Conservation (phyloP, 1,284 basidiomycete genomes). For the Leccinum fallax region DNA sequence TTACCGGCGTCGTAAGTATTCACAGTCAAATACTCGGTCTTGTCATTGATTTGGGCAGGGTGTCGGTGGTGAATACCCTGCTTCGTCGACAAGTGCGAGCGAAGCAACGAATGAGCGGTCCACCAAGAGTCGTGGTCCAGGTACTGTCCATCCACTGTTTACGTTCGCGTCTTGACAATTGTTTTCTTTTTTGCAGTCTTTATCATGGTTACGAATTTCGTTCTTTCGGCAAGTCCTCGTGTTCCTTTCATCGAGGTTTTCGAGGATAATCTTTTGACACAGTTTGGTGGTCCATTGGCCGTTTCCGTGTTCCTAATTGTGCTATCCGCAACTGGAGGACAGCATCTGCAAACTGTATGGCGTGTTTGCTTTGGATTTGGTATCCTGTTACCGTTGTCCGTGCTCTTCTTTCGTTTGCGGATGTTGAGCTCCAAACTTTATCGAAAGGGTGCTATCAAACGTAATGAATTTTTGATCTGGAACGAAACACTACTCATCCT, state of each 20-base stretch:
- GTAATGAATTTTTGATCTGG: constrained; percentile 31
- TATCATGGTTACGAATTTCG: constrained; percentile 77
- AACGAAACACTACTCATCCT: constrained; percentile 8
- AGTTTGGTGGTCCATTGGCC: constrained; percentile 73
- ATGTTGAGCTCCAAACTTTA: constrained; percentile 74
- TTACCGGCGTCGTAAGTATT: constrained; percentile 64
- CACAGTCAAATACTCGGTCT: background rate
- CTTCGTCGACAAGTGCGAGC: constrained; percentile 65
- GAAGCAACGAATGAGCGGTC: constrained; percentile 78
- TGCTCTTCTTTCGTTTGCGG: constrained; percentile 71
- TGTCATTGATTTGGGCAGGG: constrained; percentile 43
- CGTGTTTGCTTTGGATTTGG: constrained; percentile 76
- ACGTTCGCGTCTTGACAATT: constrained; percentile 1
- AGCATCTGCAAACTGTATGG: constrained; percentile 74
- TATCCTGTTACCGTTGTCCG: constrained; percentile 65
- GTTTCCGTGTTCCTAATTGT: constrained; percentile 75
- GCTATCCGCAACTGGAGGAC: constrained; percentile 63
- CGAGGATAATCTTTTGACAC: constrained; percentile 4
- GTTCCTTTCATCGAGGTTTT: background rate
- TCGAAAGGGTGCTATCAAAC: constrained; percentile 65
- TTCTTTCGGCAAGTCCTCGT: constrained; percentile 46
- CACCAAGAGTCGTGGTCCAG: constrained; percentile 61
- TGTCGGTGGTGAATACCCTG: constrained; percentile 80
- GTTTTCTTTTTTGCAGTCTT: constrained; percentile 44
- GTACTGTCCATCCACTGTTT: constrained; percentile 33